These are phyloP conservation scores for Aspergillus pseudotamarii DNA, from an alignment of 2,329 filamentous ascomycete genomes.

Conservation along the genomic window DNA sequence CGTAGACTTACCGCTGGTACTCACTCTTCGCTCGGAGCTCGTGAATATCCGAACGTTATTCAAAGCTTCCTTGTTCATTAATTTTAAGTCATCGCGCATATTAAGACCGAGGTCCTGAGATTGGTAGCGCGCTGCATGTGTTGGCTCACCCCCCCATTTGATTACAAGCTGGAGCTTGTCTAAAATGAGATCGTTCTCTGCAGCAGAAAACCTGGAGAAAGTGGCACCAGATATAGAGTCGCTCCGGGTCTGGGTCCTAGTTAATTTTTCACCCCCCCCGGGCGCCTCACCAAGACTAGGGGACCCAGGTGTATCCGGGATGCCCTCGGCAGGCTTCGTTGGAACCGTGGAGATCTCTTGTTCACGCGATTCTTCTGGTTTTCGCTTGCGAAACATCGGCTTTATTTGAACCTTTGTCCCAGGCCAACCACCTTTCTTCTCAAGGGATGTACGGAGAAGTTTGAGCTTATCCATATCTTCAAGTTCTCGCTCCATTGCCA, in stretches of 20 bases:
- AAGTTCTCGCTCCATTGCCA: conserved; percentile 74
- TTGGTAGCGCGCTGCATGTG: conserved; percentile 94
- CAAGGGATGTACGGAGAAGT: conserved; percentile 79
- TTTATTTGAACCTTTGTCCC: conserved; percentile 99
- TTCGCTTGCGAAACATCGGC: conserved; percentile 95
- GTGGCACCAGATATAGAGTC: conserved; percentile 89
- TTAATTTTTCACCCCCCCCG: conserved; percentile 37
- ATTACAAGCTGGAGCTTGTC: conserved; percentile 98
- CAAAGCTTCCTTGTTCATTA: conserved; percentile 89
- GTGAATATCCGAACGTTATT: conserved; percentile 95
- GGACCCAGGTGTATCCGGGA: conserved; percentile 26
- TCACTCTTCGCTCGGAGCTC: conserved; percentile 91
- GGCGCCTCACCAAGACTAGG: conserved; percentile 22
- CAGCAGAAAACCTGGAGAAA: conserved; percentile 90
- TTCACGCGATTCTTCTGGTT: conserved; percentile 59
- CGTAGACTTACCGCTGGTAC: conserved; percentile 66
- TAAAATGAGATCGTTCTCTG: conserved; percentile 86
- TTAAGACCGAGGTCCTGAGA: conserved; percentile 92
- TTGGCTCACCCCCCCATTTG: conserved; percentile 98
- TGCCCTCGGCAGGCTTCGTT: conserved; percentile 12
- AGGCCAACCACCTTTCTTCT: conserved; percentile 90
- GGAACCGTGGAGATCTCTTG: conserved; percentile 24
- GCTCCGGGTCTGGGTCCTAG: conserved; percentile 64
- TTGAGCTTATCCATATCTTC: conserved; percentile 89
- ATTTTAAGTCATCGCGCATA: conserved; percentile 89